phyloP scores from a whole-genome alignment of 2,329 filamentous ascomycete species.

The Dothidotthia symphoricarpi region DNA sequence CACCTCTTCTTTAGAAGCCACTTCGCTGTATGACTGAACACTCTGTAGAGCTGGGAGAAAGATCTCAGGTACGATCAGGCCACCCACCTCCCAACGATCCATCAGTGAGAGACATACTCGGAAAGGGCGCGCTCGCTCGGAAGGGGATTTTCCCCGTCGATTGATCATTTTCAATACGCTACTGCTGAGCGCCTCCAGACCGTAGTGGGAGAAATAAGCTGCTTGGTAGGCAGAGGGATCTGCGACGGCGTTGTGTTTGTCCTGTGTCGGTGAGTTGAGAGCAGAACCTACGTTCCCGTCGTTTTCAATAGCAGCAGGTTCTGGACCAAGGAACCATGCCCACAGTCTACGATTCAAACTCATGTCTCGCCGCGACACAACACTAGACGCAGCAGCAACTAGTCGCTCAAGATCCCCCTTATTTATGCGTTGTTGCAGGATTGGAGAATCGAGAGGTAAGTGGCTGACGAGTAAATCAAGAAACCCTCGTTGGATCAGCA shows the following conservation, averaged over 20 bases:
- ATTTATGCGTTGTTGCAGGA: conserved; percentile 74
- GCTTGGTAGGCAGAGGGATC: conserved; percentile 50
- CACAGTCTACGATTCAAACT: conserved; percentile 92
- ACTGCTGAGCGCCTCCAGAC: conserved; percentile 69
- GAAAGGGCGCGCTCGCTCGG: conserved; percentile 79
- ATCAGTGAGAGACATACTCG: conserved; percentile 91
- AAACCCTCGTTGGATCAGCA: conserved; percentile 91
- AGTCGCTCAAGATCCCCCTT: conserved; percentile 75
- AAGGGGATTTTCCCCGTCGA: conserved; percentile 52
- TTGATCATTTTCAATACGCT: conserved; percentile 77
- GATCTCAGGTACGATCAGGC: conserved; percentile 79
- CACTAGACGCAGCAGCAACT: conserved; percentile 77
- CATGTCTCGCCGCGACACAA: conserved; percentile 91
- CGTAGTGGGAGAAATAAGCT: conserved; percentile 76
- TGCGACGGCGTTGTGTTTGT: conserved; percentile 48
- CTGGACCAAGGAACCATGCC: conserved; percentile 91
- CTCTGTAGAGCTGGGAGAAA: conserved; percentile 84
- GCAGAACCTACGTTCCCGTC: conserved; percentile 10
- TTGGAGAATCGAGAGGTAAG: conserved; percentile 76
- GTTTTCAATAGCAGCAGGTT: conserved; percentile 46
- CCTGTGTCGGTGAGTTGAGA: conserved; percentile 45
- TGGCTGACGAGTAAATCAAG: conserved; percentile 89
- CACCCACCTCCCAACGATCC: conserved; percentile 97
- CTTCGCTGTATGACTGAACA: conserved; percentile 69
- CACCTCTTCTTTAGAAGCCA: conserved; percentile 68